Percentiles rank a stretch among this genome's conserved stretches.
These are phyloP conservation scores for Jackrogersella multiformis DNA, from an alignment of 495 filamentous ascomycete genomes.

Conservation along the genomic window DNA sequence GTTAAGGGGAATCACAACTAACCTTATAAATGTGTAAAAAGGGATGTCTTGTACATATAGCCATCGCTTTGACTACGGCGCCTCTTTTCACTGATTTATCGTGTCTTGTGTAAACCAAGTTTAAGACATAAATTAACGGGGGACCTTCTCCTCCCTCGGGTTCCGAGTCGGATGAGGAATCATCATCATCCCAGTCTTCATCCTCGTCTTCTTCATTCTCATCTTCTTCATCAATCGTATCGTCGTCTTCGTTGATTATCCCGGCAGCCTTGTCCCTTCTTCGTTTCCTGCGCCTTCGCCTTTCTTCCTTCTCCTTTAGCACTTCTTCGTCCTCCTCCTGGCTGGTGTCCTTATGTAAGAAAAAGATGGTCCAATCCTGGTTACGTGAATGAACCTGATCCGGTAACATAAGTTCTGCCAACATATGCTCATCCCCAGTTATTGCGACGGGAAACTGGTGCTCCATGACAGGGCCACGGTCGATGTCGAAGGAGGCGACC, in stretches of 20 bases:
- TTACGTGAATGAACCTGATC: constrained; percentile 95
- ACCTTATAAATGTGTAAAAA: constrained; percentile 99
- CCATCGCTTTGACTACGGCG: constrained; percentile 97
- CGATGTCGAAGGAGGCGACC: constrained; percentile 98
- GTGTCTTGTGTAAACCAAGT: constrained; percentile 97
- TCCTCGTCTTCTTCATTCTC: constrained; percentile 62
- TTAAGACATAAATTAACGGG: constrained; percentile 96
- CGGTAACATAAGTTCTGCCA: constrained; percentile 97
- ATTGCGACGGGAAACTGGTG: constrained; percentile 95
- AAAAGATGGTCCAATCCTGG: constrained; percentile 99
- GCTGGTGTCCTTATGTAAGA: constrained; percentile 92
- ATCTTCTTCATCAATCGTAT: constrained; percentile 50
- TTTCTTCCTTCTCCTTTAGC: constrained; percentile 61
- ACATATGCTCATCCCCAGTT: constrained; percentile 96
- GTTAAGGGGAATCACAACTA: constrained; percentile 26
- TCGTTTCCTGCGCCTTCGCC: constrained; percentile 54
- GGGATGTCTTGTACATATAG: constrained; percentile 98
- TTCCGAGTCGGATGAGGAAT: constrained; percentile 65
- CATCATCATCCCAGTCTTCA: constrained; percentile 67
- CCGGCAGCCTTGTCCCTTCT: constrained; percentile 62
- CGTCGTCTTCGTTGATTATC: constrained; percentile 61
- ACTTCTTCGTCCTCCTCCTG: constrained; percentile 77
- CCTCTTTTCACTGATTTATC: constrained; percentile 91
- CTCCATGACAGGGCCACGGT: constrained; percentile 96
- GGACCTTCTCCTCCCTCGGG: constrained; percentile 77